Conservation (phyloP, 2,329 filamentous ascomycete genomes). For the Fonsecaea multimorphosa region DNA sequence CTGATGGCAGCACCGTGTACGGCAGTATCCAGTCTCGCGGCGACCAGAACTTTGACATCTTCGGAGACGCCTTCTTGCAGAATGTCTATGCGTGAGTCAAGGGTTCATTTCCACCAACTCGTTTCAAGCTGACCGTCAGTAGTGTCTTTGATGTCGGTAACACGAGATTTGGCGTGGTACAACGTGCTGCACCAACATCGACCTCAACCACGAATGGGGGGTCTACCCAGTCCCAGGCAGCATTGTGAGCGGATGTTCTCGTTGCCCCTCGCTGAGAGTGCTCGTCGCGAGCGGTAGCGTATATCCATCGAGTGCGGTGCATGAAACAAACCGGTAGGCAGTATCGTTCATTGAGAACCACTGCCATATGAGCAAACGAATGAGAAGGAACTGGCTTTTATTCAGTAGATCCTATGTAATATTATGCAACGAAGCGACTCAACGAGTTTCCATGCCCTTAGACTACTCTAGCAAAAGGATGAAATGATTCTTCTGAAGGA, state of each 20-base stretch:
- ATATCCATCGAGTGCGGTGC: not conserved
- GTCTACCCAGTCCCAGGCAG: not conserved
- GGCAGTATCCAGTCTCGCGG: slow-evolving; percentile 71
- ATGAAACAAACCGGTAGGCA: not conserved
- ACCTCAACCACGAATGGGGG: not conserved
- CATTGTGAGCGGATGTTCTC: not conserved
- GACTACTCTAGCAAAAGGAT: no score
- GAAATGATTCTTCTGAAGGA: not conserved
- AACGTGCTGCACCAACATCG: slow-evolving; percentile 53
- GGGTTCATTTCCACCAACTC: not conserved
- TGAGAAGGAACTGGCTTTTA: not conserved
- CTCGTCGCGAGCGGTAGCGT: not conserved
- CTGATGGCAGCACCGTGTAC: slow-evolving; percentile 59
- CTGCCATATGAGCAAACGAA: not conserved
- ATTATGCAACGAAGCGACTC: not conserved
- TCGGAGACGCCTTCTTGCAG: slow-evolving; percentile 69
- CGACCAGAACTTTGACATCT: slow-evolving; percentile 63
- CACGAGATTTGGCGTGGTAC: slow-evolving; percentile 64
- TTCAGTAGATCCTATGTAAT: not conserved
- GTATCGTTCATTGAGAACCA: not conserved
- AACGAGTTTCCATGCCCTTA: not conserved
- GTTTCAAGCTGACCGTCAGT: not conserved
- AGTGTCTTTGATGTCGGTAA: slow-evolving; percentile 69
- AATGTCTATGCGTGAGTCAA: slow-evolving; percentile 65
- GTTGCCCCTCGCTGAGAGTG: not conserved